Conservation (phyloP, 129 eudicot genomes). For the Sambucus nigra region DNA sequence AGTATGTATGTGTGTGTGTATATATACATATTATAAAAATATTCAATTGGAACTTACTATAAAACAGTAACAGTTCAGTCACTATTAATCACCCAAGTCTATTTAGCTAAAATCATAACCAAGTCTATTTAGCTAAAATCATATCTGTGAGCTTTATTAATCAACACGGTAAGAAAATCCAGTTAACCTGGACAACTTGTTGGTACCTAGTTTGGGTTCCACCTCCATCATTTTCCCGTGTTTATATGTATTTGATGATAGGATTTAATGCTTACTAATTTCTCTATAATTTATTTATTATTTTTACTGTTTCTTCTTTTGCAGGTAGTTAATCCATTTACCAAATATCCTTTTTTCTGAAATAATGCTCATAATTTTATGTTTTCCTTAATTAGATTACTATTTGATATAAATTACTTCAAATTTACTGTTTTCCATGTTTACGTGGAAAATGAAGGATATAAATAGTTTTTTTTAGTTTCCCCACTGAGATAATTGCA, state of each 20-base stretch:
- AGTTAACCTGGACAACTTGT: background rate
- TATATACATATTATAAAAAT: no score
- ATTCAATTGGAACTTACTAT: no score
- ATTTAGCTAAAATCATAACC: background rate
- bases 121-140: slow-evolving; percentile 4
- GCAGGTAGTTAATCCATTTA: slow-evolving; percentile 96
- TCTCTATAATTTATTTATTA: background rate
- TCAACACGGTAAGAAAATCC: background rate
- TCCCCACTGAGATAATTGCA: no score
- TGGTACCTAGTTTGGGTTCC: background rate
- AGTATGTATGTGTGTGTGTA: no score
- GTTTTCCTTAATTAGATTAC: no score
- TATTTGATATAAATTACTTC: no score
- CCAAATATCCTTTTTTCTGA: slow-evolving; percentile 78
- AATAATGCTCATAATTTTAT: background rate
- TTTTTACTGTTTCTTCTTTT: slow-evolving; percentile 9
- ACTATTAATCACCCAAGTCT: background rate
- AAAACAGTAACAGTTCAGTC: background rate
- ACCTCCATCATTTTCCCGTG: background rate
- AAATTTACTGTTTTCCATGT: no score
- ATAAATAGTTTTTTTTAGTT: no score
- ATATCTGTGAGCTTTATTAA: background rate
- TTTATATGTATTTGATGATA: background rate
- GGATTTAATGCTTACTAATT: background rate
- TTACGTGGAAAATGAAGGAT: no score